These are phyloP conservation scores for Papiliotrema terrestris DNA, from an alignment of 1,284 basidiomycete genomes.

Conservation along the genomic window DNA sequence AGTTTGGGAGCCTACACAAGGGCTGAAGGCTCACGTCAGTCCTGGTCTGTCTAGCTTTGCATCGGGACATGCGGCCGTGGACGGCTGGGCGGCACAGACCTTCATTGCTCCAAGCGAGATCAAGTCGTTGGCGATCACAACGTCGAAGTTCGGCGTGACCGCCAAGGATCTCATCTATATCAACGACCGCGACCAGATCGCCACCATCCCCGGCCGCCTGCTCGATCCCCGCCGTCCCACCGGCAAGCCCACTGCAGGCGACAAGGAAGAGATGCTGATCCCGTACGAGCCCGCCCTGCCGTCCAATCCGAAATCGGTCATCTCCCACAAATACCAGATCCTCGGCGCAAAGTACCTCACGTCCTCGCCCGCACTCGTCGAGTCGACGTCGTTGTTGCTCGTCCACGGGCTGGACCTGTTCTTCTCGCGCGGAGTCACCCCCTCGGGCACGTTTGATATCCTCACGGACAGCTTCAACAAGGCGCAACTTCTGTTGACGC, in stretches of 20 bases:
- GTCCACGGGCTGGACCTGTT: constrained; percentile 85
- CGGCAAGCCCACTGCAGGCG: constrained; percentile 69
- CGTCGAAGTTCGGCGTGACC: constrained; percentile 82
- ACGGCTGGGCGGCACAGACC: constrained; percentile 58
- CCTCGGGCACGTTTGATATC: constrained; percentile 91
- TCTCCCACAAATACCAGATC: constrained; percentile 77
- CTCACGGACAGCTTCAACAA: constrained; percentile 91
- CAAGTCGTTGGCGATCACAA: constrained; percentile 67
- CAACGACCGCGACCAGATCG: constrained; percentile 68
- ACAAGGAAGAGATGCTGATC: constrained; percentile 80
- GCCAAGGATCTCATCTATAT: constrained; percentile 82
- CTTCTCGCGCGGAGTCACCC: constrained; percentile 67
- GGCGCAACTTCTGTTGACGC: constrained; percentile 79
- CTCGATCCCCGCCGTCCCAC: constrained; percentile 82
- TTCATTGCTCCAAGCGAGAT: constrained; percentile 69
- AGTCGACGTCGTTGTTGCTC: constrained; percentile 88
- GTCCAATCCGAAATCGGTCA: constrained; percentile 65
- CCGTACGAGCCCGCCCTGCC: constrained; percentile 78
- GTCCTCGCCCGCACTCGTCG: constrained; percentile 77
- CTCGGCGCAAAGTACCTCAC: constrained; percentile 63
- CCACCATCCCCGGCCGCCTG: constrained; percentile 67
- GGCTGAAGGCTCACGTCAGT: constrained; percentile 48
- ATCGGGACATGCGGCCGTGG: constrained; percentile 54
- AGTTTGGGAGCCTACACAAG: constrained; percentile 20
- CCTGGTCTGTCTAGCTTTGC: constrained; percentile 70